A percentile compares a stretch with the other conserved stretches of the same genome.
Evolutionary conservation across 108 stramenopile species (phyloP).

Genomic region (Tribonema minus): DNA sequence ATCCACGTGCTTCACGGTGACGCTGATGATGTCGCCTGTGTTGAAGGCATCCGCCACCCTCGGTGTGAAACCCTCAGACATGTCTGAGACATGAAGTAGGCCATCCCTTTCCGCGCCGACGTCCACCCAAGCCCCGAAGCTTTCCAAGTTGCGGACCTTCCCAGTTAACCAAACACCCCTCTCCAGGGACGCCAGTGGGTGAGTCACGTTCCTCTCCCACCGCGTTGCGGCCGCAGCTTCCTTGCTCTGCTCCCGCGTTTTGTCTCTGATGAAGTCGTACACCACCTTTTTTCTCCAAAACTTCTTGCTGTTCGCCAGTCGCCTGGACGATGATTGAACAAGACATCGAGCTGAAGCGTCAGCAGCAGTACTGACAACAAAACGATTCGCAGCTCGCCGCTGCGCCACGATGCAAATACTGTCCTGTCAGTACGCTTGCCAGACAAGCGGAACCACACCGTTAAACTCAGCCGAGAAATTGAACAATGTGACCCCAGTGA

Average conservation of each 20-base stretch:
- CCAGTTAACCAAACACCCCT: conserved; percentile 20
- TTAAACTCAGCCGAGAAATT: no score
- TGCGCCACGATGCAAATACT: no score
- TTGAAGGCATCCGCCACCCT: not conserved
- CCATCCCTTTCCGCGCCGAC: conserved; percentile 25
- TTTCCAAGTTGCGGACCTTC: conserved; percentile 35
- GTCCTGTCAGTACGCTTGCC: no score
- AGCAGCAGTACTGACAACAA: no score
- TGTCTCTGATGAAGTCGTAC: conserved; percentile 22
- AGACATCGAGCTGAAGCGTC: no score
- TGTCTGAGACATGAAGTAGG: conserved; percentile 29
- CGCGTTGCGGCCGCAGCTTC: no score
- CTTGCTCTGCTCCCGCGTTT: not conserved
- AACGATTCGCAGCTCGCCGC: no score
- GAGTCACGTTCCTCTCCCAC: no score
- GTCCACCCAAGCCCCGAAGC: conserved; percentile 35
- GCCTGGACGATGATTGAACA: no score
- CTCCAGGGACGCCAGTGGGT: conserved; percentile 4
- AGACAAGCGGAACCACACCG: no score
- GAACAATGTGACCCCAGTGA: no score
- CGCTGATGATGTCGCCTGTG: conserved; percentile 1
- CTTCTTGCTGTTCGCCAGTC: conserved; percentile 32
- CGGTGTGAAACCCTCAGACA: conserved; percentile 21
- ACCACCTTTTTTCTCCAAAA: conserved; percentile 14
- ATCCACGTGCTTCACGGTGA: conserved; percentile 20